Conservation (phyloP, 2,329 filamentous ascomycete genomes). For the Rachicladosporium sp. region DNA sequence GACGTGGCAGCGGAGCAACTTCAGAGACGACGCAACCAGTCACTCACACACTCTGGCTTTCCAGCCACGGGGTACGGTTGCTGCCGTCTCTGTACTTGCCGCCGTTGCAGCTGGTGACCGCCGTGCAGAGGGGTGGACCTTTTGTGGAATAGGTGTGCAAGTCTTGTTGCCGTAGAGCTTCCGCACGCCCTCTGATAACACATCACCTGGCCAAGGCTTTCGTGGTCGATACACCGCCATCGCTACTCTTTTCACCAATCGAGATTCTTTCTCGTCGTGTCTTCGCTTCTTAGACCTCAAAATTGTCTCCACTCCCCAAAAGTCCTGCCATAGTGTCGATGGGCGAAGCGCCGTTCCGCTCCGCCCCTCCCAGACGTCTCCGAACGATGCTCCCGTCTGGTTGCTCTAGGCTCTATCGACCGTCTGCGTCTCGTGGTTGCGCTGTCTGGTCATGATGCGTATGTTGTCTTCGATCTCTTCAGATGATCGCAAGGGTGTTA, state of each 20-base stretch:
- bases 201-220: constrained; percentile 5
- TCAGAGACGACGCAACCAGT: too few species aligned
- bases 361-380: constrained; percentile 8
- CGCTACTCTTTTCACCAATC: constrained; percentile 5
- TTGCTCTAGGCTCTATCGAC: constrained; percentile 8
- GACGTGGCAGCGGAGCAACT: too few species aligned
- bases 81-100: too few species aligned
- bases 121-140: too few species aligned
- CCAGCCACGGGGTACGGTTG: too few species aligned
- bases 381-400: constrained; percentile 4
- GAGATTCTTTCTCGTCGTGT: not conserved
- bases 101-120: too few species aligned
- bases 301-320: constrained; percentile 6
- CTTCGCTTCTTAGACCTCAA: constrained; percentile 4
- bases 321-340: constrained; percentile 8
- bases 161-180: constrained; percentile 3
- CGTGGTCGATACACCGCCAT: constrained; percentile 6
- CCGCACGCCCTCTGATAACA: constrained; percentile 1
- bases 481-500: too few species aligned
- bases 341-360: constrained; percentile 5
- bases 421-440: constrained; percentile 7
- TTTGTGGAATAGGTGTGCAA: too few species aligned
- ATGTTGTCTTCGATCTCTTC: constrained; percentile 3
- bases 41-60: too few species aligned
- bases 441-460: constrained; percentile 5